Conservation (phyloP, 371 early-diverging fungal genomes). For the Apophysomyces elegans region DNA sequence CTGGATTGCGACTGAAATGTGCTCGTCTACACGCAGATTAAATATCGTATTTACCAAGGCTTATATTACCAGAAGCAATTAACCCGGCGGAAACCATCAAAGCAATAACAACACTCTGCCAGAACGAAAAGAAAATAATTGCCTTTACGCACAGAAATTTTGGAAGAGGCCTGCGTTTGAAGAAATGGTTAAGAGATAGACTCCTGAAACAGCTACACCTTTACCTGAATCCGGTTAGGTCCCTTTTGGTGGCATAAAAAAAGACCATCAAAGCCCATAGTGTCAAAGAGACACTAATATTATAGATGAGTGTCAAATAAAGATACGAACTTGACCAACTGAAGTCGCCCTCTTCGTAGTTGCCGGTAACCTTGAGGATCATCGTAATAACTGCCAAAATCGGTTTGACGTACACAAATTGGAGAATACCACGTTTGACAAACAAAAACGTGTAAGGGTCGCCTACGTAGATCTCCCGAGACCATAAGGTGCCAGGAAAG, state of each 20-base stretch:
- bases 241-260: slow-evolving; percentile 83
- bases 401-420: slow-evolving; percentile 93
- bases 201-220: background rate
- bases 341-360: slow-evolving; percentile 85
- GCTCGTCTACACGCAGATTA: slow-evolving; percentile 38
- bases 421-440: slow-evolving; percentile 91
- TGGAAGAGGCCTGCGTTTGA: slow-evolving; percentile 74
- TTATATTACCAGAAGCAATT: slow-evolving; percentile 43
- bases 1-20: slow-evolving; percentile 88
- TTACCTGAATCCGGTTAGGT: slow-evolving; percentile 80
- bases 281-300: slow-evolving; percentile 81
- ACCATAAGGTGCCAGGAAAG: slow-evolving; percentile 82
- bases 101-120: slow-evolving; percentile 93
- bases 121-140: slow-evolving; percentile 94
- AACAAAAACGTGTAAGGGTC: slow-evolving; percentile 89
- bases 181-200: slow-evolving; percentile 8
- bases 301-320: slow-evolving; percentile 86
- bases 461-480: slow-evolving; percentile 83
- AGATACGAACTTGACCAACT: slow-evolving; percentile 74
- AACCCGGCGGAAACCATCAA: slow-evolving; percentile 77
- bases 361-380: slow-evolving; percentile 72
- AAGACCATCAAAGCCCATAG: slow-evolving; percentile 91
- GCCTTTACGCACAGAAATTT: slow-evolving; percentile 96
- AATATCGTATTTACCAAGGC: background rate
- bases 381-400: slow-evolving; percentile 80